These are phyloP conservation scores for Wallacemonas sp. DNA, from an alignment of 208 protist species.

Conservation along the genomic window DNA sequence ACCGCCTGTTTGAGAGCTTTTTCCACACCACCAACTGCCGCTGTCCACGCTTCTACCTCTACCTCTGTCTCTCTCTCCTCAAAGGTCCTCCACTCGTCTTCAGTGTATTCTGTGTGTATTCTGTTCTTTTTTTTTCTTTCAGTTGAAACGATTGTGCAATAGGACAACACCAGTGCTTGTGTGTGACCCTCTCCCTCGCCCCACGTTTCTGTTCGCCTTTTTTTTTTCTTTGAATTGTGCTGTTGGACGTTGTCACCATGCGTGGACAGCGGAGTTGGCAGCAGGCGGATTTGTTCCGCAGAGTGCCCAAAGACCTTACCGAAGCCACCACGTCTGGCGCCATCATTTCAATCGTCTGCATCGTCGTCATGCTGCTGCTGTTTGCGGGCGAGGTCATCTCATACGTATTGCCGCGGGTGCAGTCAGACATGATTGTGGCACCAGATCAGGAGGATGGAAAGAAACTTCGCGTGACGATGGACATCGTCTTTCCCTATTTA, in stretches of 20 bases:
- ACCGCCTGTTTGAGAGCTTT: no score
- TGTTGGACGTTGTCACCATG: conserved; percentile 12
- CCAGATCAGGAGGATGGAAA: conserved; percentile 18
- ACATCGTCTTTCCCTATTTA: conserved; percentile 43
- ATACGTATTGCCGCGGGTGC: conserved; percentile 31
- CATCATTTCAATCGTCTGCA: conserved; percentile 50
- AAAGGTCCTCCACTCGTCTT: no score
- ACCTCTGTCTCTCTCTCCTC: no score
- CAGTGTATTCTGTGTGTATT: no score
- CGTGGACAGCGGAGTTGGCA: conserved; percentile 20
- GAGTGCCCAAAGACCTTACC: conserved; percentile 49
- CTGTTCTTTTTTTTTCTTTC: no score
- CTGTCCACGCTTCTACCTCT: no score
- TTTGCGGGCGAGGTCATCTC: conserved; percentile 45
- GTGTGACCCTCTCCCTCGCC: no score
- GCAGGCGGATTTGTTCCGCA: conserved; percentile 48
- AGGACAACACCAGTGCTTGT: no score
- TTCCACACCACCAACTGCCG: no score
- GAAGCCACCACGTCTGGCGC: conserved; percentile 47
- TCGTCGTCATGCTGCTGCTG: conserved; percentile 40
- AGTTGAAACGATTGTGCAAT: no score
- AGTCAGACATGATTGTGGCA: conserved; percentile 48
- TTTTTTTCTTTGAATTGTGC: conserved; percentile 3
- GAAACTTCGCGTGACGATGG: conserved; percentile 35
- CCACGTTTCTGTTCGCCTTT: background rate